Evolutionary conservation across 225 moss, liverwort and hornwort genomes (phyloP).

Genomic region (Sphagnum contortum): DNA sequence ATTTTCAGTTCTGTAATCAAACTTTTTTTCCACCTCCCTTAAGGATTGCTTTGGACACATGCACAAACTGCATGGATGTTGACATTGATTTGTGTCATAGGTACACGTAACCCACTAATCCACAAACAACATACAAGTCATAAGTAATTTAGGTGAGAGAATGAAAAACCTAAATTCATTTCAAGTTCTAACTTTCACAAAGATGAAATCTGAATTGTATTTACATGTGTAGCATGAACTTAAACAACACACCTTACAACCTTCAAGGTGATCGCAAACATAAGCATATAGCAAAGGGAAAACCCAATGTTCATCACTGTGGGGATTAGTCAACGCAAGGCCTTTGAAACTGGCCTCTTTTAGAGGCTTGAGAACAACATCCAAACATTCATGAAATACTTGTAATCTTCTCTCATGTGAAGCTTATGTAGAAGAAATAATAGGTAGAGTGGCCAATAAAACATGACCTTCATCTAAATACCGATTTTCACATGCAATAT

Average conservation of each 20-base stretch:
- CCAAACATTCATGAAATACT: constrained; percentile 1
- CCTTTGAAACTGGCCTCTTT: neutral
- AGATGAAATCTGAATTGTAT: too few species aligned
- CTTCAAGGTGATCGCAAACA: neutral
- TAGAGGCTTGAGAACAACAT: neutral
- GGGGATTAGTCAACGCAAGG: neutral
- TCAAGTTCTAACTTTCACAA: too few species aligned
- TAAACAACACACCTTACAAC: neutral
- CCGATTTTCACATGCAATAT: constrained; percentile 1
- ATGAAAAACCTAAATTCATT: too few species aligned
- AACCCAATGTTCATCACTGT: neutral
- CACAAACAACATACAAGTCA: too few species aligned
- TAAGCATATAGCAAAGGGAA: neutral
- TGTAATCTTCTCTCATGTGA: neutral
- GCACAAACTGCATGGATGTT: too few species aligned
- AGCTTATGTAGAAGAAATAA: neutral
- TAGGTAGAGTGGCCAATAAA: neutral
- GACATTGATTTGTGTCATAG: too few species aligned
- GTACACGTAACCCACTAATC: too few species aligned
- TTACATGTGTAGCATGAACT: too few species aligned
- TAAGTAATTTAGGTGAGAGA: too few species aligned
- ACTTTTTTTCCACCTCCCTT: too few species aligned
- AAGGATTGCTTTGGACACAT: too few species aligned
- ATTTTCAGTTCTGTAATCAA: too few species aligned
- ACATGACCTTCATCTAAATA: constrained; percentile 2